Base-by-base conservation (phyloP, 495 filamentous ascomycete species). In the Penicillium turbatum region DNA sequence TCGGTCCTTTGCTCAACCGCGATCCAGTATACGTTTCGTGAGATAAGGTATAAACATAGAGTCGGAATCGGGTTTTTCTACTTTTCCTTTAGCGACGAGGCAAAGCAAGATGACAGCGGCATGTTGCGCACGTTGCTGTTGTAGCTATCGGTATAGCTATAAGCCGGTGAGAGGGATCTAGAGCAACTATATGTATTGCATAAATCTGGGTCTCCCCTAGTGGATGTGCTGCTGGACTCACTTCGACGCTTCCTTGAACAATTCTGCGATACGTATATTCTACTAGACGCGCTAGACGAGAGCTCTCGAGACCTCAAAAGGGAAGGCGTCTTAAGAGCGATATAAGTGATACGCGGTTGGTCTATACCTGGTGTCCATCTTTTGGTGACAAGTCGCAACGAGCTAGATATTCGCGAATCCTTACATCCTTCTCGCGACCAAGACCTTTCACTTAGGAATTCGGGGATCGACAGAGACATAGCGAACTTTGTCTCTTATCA, bases 31-130 rank as follows among this genome's bases (percentile, higher is more conserved):
- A 55, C 48, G 10, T 46, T 64, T n/a, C 48, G 46, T n/a, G 48
- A 61, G 35, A 60, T 17, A 21, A 29, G 45, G 16, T 26, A 61
- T 35, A 36, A 54, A 15, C n/a, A 47, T 0, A n/a, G 16, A 1
- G 48, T 66, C 15, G 70, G 66, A n/a, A 55, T 74, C 24, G 65
- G 62, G 4, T 74, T 69, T 54, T 76, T 72, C 55, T 76, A 68
- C 56, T 76, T 74, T 50, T 61, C 67, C 2, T 74, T 76, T 38
- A 66, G 37, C 32, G 70, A 76, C 15, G 35, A 62, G 3, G 32
- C 50, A 2, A 74, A 73, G 37, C 64, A 67, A 43, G 50, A 64
- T 24, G 45, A 13, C 8, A 46, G 37, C 6, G 60, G 57, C 8
- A 72, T 74, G 70, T 16, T 76, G 41, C 67, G 70, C 21, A 50